Evolutionary conservation across 139 green algal genomes (phyloP).

Genomic region (Trebouxia sp.): DNA sequence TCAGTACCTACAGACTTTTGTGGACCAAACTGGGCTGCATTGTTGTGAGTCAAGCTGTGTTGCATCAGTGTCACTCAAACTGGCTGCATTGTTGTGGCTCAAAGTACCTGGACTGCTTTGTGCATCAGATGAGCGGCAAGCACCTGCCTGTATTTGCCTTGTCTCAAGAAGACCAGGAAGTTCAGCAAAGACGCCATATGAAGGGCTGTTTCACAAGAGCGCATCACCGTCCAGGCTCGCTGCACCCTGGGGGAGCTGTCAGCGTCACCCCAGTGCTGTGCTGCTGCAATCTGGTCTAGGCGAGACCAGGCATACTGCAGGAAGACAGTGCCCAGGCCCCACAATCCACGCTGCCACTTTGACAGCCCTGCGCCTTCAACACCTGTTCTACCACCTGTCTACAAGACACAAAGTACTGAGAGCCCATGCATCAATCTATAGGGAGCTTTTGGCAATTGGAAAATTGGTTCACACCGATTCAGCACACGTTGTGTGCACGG

Average conservation of each 20-base stretch:
- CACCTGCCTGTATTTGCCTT: slow-evolving; percentile 72
- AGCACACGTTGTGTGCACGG: no score
- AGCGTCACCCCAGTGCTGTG: slow-evolving; percentile 40
- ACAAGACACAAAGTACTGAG: no score
- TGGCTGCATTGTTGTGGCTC: background rate
- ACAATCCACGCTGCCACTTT: slow-evolving; percentile 48
- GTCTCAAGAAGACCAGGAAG: slow-evolving; percentile 67
- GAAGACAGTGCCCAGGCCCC: slow-evolving; percentile 56
- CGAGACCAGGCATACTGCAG: slow-evolving; percentile 70
- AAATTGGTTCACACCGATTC: no score
- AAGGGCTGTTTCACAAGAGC: slow-evolving; percentile 42
- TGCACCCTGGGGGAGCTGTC: background rate
- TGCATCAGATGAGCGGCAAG: background rate
- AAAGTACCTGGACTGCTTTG: background rate
- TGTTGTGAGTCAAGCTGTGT: no score
- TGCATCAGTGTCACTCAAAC: no score
- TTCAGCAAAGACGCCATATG: slow-evolving; percentile 57
- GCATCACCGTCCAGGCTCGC: slow-evolving; percentile 41
- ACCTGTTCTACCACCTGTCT: slow-evolving; percentile 49
- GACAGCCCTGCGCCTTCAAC: slow-evolving; percentile 72
- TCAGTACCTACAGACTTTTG: no score
- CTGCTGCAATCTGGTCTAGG: slow-evolving; percentile 33
- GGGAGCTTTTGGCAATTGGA: no score
- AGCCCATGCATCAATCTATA: no score
- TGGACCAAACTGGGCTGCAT: no score